Evolutionary conservation across 108 stramenopile species (phyloP), one percentile per base, ranked within the genome.

Genomic region (Stephanodiscus triporus): DNA sequence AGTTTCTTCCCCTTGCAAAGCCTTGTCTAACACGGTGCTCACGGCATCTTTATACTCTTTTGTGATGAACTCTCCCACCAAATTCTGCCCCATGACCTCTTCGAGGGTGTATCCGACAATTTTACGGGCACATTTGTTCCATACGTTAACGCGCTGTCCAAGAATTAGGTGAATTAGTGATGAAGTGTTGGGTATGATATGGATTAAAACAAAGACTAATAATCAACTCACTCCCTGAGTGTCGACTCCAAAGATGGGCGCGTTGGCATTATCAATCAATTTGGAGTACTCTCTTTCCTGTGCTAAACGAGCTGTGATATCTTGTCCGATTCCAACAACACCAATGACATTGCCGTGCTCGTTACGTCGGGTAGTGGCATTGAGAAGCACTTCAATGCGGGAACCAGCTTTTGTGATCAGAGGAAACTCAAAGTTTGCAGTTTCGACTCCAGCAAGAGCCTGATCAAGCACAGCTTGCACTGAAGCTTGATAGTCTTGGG

Each of bases 231-330:
- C n/a, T 17, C 87, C 86, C 17, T 86, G 75, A 38, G 38, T 56
- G 70, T 89, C 87, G 55, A 92, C 85, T 4, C 91, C 91, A 65
- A 92, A 92, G 63, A 92, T 88, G 24, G 89, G 87, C 22, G 86
- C 87, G 69, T 89, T 89, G 10, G 91, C 86, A 16, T 77, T 84
- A 42, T 92, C 89, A 68, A 92, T 87, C 27, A 89, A 54, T 54
- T 88, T 51, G 19, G 68, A 53, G 19, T 85, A 57, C 27, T 84
- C 84, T n/a, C 66, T 38, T 2, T 66, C 66, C 29, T 66, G 66
- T 26, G 66, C 45, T 9, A 66, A 23, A 26, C 66, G 66, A 20
- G 66, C 83, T 1, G 87, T 86, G 11, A 88, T 68, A 59, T 87
- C 87, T 63, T 73, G 65, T 0, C 87, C 88, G 20, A 92, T 82